Evolutionary conservation across 805 yeast genomes (phyloP).

Genomic region (Debaryomyces castellii): DNA sequence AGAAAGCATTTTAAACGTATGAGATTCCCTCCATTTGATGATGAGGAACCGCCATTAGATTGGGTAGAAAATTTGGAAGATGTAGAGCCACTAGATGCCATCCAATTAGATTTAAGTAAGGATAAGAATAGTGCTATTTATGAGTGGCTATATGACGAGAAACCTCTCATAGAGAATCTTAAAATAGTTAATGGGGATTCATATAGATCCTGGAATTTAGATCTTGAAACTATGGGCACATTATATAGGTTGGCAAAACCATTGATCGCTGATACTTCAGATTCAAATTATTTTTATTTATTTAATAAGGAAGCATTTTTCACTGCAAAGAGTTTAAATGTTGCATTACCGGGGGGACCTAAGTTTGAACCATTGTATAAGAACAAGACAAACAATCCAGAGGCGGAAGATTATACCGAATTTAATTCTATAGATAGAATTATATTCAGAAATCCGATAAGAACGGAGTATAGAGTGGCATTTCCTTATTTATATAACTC

Average conservation of each 20-base stretch:
- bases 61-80: constrained; percentile 80
- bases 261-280: constrained; percentile 54
- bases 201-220: constrained; percentile 69
- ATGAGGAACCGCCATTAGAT: constrained; percentile 89
- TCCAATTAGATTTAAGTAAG: constrained; percentile 64
- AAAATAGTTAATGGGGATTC: constrained; percentile 71
- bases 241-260: constrained; percentile 73
- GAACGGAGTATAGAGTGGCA: constrained; percentile 84
- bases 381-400: constrained; percentile 55
- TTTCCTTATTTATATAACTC: constrained; percentile 85
- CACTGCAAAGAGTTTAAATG: constrained; percentile 88
- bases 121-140: constrained; percentile 57
- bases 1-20: constrained; percentile 85
- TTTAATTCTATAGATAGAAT: constrained; percentile 87
- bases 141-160: constrained; percentile 81
- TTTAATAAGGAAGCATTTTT: constrained; percentile 79
- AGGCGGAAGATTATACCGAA: constrained; percentile 78
- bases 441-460: constrained; percentile 71
- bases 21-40: constrained; percentile 95
- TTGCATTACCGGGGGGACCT: constrained; percentile 94
- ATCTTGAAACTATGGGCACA: constrained; percentile 59
- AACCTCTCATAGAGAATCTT: constrained; percentile 62
- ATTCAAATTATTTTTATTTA: constrained; percentile 62
- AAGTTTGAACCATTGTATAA: constrained; percentile 84
- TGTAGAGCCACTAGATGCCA: constrained; percentile 69